A percentile compares a stretch with the other conserved stretches of the same genome.
Evolutionary conservation across 108 stramenopile genomes (phyloP).

Genomic region (Cyclotella baltica): DNA sequence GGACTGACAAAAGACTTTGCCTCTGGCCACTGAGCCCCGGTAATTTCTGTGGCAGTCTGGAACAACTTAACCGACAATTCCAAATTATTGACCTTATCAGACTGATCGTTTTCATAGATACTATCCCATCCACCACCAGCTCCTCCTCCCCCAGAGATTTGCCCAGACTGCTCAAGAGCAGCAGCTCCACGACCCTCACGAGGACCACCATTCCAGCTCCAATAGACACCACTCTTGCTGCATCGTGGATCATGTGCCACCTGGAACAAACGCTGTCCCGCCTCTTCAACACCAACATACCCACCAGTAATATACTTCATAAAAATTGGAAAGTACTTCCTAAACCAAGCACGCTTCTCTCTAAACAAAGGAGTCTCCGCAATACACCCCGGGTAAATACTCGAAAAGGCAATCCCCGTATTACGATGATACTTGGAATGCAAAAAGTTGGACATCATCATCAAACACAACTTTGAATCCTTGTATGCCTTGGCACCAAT

Average conservation of each 20-base stretch:
- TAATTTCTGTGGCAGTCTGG: conserved; percentile 73
- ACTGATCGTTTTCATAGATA: conserved; percentile 92
- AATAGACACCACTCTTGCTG: conserved; percentile 77
- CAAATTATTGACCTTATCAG: conserved; percentile 82
- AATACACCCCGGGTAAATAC: conserved; percentile 98
- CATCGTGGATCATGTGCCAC: conserved; percentile 87
- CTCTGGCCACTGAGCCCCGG: conserved; percentile 86
- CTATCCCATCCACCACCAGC: conserved; percentile 87
- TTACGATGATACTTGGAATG: conserved; percentile 88
- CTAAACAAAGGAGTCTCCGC: conserved; percentile 95
- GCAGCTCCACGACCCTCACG: conserved; percentile 90
- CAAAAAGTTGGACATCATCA: conserved; percentile 92
- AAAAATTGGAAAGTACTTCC: conserved; percentile 77
- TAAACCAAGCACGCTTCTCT: conserved; percentile 97
- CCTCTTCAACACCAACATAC: conserved; percentile 89
- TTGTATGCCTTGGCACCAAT: conserved; percentile 95
- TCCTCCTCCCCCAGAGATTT: conserved; percentile 86
- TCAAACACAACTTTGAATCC: conserved; percentile 87
- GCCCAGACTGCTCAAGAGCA: conserved; percentile 87
- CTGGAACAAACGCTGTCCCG: conserved; percentile 88
- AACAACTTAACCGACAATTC: conserved; percentile 77
- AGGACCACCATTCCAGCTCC: conserved; percentile 80
- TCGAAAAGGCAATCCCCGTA: conserved; percentile 92
- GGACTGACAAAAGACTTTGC: conserved; percentile 76
- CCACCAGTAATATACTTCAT: conserved; percentile 92